Percentiles rank a stretch among this genome's conserved stretches.
These are phyloP conservation scores for Boletus tomentosulus DNA, from an alignment of 768 basidiomycete genomes.

Conservation along the genomic window DNA sequence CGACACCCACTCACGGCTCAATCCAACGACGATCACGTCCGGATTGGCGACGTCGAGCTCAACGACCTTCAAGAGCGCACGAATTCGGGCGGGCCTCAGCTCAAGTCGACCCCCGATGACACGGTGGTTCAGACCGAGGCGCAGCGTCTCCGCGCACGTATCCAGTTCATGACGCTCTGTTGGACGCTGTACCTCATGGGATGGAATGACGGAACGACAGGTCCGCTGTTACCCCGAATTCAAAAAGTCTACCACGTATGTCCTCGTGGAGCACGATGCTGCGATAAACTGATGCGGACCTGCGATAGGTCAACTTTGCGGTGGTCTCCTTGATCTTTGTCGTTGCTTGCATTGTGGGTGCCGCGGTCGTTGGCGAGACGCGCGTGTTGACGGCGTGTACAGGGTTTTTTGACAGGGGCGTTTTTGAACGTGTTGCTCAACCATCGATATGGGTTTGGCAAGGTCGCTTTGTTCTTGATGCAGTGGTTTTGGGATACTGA, in stretches of 20 bases:
- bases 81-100: background rate
- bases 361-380: background rate
- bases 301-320: constrained; percentile 34
- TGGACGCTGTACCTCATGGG: constrained; percentile 34
- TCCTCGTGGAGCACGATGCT: background rate
- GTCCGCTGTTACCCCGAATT: constrained; percentile 37
- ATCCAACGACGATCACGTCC: background rate
- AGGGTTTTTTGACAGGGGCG: constrained; percentile 34
- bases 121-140: constrained; percentile 11
- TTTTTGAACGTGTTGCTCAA: constrained; percentile 29
- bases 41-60: constrained; percentile 4
- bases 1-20: constrained; percentile 3
- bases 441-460: constrained; percentile 32
- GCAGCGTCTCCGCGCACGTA: constrained; percentile 18
- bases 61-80: constrained; percentile 1
- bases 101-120: background rate
- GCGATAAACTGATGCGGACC: background rate
- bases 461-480: constrained; percentile 14
- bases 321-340: constrained; percentile 43
- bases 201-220: constrained; percentile 39
- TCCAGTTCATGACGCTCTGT: constrained; percentile 35
- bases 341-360: constrained; percentile 35
- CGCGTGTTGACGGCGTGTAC: background rate
- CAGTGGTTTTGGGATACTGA: background rate
- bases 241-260: constrained; percentile 35